Conservation (phyloP, 176 grass and related monocot genomes). For the Aegilops bicornis region DNA sequence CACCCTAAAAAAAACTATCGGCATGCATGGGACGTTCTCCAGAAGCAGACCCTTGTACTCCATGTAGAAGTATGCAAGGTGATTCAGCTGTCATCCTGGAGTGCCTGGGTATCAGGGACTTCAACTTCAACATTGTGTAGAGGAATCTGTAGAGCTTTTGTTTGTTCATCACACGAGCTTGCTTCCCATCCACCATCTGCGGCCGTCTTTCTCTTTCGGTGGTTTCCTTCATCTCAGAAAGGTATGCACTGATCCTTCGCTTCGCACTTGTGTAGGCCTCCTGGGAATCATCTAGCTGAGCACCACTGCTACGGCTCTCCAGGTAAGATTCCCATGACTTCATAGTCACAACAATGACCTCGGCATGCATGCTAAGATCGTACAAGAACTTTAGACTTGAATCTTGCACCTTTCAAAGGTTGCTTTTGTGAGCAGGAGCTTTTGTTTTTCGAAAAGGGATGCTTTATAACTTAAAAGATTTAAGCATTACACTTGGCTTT, state of each 20-base stretch:
- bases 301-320: constrained; percentile 29
- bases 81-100: too few species aligned
- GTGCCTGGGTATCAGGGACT: too few species aligned
- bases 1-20: too few species aligned
- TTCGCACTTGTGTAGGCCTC: constrained; percentile 82
- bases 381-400: constrained; percentile 97
- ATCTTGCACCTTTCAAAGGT: constrained; percentile 44
- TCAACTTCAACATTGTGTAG: too few species aligned
- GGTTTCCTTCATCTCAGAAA: constrained; percentile 75
- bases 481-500: too few species aligned
- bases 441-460: too few species aligned
- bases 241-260: constrained; percentile 57
- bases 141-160: too few species aligned
- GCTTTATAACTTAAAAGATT: too few species aligned
- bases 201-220: constrained; percentile 50
- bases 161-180: constrained; percentile 36
- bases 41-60: too few species aligned
- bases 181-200: constrained; percentile 66
- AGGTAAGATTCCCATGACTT: constrained; percentile 64
- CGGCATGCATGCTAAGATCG: constrained; percentile 85
- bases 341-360: constrained; percentile 88
- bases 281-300: constrained; percentile 67
- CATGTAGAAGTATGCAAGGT: too few species aligned
- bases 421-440: too few species aligned
- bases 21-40: too few species aligned